Conservation (phyloP, 345 rosid genomes). For the Hevea brasiliensis region DNA sequence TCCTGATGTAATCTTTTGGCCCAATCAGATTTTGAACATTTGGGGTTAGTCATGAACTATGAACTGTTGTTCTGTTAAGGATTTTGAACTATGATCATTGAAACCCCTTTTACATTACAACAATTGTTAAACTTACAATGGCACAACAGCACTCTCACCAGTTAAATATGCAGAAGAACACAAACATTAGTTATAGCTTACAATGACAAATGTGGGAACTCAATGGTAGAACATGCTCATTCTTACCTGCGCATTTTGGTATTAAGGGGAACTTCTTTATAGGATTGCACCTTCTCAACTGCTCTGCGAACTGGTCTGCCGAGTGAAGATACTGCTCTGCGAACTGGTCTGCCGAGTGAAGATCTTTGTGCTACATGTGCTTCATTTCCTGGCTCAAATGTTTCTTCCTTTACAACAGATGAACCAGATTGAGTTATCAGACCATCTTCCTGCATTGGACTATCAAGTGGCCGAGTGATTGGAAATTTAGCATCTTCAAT, state of each 20-base stretch:
- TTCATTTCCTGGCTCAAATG: constrained; percentile 20
- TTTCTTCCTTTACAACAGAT: constrained; percentile 22
- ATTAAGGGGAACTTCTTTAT: constrained; percentile 52
- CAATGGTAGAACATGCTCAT: not conserved
- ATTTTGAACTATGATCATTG: not conserved
- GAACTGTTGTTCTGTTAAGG: too few relatives aligned
- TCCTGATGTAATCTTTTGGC: too few relatives aligned
- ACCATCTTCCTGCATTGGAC: constrained; percentile 29
- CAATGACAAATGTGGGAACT: not conserved
- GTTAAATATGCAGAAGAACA: not conserved
- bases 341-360: constrained; percentile 56
- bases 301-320: constrained; percentile 62
- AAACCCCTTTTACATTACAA: not conserved
- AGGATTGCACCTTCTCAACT: constrained; percentile 59
- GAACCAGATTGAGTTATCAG: constrained; percentile 10
- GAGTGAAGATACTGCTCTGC: constrained; percentile 53
- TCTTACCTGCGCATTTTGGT: constrained; percentile 46
- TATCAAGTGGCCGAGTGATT: constrained; percentile 20
- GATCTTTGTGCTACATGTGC: constrained; percentile 28
- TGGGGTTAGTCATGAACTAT: too few relatives aligned
- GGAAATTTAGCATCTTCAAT: constrained; percentile 43
- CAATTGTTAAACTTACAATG: constrained; percentile 5
- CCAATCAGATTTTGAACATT: too few relatives aligned
- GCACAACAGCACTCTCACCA: not conserved
- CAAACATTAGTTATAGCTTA: constrained; percentile 12